phyloP scores from a whole-genome alignment of 352 stramenopile genomes.

The Phytophthora crassamura region DNA sequence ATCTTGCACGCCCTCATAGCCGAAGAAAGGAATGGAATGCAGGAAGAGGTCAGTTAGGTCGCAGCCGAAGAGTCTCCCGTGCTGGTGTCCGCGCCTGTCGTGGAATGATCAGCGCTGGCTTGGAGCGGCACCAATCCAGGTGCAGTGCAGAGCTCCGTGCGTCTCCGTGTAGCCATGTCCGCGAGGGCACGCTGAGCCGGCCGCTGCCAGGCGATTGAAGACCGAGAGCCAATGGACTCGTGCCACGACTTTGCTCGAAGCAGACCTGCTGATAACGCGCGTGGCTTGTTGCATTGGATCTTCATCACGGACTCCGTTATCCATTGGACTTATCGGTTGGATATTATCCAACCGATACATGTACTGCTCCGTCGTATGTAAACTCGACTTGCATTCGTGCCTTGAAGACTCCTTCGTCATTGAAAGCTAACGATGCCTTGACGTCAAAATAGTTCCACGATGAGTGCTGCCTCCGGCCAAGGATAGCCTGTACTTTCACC shows the following conservation, averaged over 20 bases:
- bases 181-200: background rate
- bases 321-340: too few relatives aligned
- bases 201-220: background rate
- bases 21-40: background rate
- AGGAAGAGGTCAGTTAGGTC: too few relatives aligned
- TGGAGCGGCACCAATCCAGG: background rate
- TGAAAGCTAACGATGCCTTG: too few relatives aligned
- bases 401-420: too few relatives aligned
- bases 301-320: too few relatives aligned
- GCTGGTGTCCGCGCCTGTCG: background rate
- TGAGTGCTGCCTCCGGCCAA: background rate
- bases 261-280: constrained; percentile 1
- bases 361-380: too few relatives aligned
- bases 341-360: too few relatives aligned
- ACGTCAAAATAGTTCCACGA: constrained; percentile 10
- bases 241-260: constrained; percentile 10
- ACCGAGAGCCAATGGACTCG: constrained; percentile 11
- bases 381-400: too few relatives aligned
- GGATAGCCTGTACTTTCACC: constrained; percentile 7
- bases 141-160: background rate
- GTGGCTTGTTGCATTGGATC: background rate
- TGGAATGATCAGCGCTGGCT: constrained; percentile 13
- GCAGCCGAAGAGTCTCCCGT: background rate
- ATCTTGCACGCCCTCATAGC: constrained; percentile 15
- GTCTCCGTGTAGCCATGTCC: constrained; percentile 13